phyloP scores from a whole-genome alignment of 164 flowering plant species.

The Vitis amurensis region DNA sequence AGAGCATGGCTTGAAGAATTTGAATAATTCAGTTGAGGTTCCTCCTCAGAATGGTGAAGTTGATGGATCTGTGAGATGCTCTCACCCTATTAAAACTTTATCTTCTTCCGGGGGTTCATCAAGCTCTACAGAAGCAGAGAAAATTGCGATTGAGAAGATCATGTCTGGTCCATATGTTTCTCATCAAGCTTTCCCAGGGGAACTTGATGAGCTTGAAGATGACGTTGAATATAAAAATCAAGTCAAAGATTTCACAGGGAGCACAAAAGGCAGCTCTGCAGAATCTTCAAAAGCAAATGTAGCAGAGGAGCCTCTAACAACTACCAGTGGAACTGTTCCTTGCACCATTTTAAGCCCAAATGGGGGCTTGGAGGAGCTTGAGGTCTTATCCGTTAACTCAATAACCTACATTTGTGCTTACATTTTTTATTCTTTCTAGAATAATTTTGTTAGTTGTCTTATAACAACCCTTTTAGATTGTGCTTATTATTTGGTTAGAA shows the following conservation, averaged over 20 bases:
- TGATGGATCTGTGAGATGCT: conserved; percentile 15
- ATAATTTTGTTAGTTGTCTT: background rate
- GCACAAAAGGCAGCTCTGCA: conserved; percentile 8
- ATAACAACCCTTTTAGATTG: background rate
- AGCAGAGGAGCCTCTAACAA: conserved; percentile 9
- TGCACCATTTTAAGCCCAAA: conserved; percentile 17
- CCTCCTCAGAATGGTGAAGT: conserved; percentile 17
- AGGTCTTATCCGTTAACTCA: conserved; percentile 44
- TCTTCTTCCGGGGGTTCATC: conserved; percentile 19
- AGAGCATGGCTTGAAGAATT: conserved; percentile 13
- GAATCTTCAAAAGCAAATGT: conserved; percentile 20
- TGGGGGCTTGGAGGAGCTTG: conserved; percentile 77
- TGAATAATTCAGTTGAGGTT: conserved; percentile 5
- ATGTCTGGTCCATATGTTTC: conserved; percentile 34
- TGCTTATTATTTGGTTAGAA: too few relatives aligned
- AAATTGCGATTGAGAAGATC: conserved; percentile 46
- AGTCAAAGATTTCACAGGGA: conserved; percentile 19
- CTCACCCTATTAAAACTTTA: conserved; percentile 6
- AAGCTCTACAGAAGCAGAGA: conserved; percentile 46
- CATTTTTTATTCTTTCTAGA: background rate
- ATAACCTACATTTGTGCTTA: background rate
- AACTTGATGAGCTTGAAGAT: conserved; percentile 69
- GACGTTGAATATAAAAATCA: conserved; percentile 27
- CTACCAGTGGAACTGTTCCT: conserved; percentile 20
- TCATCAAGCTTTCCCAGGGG: conserved; percentile 31